Evolutionary conservation across 139 green algal genomes (phyloP).

Genomic region (Ettlia oleoabundans): DNA sequence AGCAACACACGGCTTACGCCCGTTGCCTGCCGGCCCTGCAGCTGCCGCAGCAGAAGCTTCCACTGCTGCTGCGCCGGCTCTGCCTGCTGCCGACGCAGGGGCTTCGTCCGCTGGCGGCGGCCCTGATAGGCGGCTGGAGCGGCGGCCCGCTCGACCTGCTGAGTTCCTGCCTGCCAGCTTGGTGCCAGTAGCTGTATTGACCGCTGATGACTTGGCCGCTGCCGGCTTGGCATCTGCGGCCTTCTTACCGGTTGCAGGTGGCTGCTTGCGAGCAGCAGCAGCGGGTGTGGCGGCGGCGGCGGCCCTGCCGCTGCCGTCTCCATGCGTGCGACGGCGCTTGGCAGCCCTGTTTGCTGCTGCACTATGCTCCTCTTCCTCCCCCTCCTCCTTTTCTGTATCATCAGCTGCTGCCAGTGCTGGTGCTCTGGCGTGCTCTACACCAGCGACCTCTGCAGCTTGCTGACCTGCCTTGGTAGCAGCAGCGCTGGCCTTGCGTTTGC

Average conservation of each 20-base stretch:
- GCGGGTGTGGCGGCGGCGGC: not conserved
- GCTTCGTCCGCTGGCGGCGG: not conserved
- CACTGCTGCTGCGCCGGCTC: not conserved
- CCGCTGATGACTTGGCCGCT: conserved; percentile 2
- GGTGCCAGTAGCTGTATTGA: not conserved
- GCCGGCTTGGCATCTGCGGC: not conserved
- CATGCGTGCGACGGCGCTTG: not conserved
- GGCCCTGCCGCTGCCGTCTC: no score
- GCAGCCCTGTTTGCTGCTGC: not conserved
- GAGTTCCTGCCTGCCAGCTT: not conserved
- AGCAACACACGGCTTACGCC: not conserved
- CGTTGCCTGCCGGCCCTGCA: no score
- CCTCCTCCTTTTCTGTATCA: not conserved
- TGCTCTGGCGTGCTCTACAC: no score
- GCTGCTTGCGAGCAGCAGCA: not conserved
- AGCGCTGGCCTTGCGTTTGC: no score
- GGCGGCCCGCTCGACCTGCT: no score
- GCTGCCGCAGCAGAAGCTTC: not conserved
- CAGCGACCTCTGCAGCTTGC: no score
- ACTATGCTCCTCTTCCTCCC: not conserved
- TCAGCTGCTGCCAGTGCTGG: not conserved
- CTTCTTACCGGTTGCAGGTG: not conserved
- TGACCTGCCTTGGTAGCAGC: no score
- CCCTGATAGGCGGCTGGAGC: not conserved
- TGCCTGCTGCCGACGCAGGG: not conserved